Base-by-base conservation (phyloP, 2,329 filamentous ascomycete species). In the Exophiala oligosperma region DNA sequence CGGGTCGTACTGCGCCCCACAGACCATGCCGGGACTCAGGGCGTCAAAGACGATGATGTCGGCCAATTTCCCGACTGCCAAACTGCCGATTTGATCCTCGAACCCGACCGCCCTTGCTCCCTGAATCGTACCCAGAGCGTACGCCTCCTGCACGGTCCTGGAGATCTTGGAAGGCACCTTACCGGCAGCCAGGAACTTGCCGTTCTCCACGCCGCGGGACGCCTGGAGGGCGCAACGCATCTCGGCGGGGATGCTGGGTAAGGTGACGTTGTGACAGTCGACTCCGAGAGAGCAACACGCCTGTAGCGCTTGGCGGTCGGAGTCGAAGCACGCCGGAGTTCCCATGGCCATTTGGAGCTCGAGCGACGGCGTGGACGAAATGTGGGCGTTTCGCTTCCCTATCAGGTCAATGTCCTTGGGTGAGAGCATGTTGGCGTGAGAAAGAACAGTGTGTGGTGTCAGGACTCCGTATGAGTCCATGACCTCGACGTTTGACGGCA, bases 31-130 rank as follows among this genome's bases (percentile, higher is more conserved):
- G 1, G 76, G 73, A 41, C 68, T 74, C 23, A 69, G 37, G 1
- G 69, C 71, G 58, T 80, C 76, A 48, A 80, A 81, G 0, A 82
- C 70, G 3, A 79, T 69, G 0, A 83, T 61, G 66, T 82, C 80
- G 1, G 80, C 80, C 17, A 70, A 66, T 58, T 76, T 76, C 0
- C 79, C 78, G 8, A 74, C 76, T 14, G 68, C 69, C 37, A 83
- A 69, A 14, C 72, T 74, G 0, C 79, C 80, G 26, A 80, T 70
- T 40, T 75, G 62, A 6, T 72, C 65, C 23, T 72, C 71, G 72
- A 80, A 70, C 1, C 74, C 71, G 4, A 74, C 67, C 0, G 77
- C 77, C 54, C 72, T 67, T 1, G 78, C 78, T 0, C 77, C 78
- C 1, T 71, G 67, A 8, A 81, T 72, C 0, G 79, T 82, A 0